A percentile compares a stretch with the other conserved stretches of the same genome.
Conservation (phyloP, 768 basidiomycete genomes). For the Clitopilus hobsonii region DNA sequence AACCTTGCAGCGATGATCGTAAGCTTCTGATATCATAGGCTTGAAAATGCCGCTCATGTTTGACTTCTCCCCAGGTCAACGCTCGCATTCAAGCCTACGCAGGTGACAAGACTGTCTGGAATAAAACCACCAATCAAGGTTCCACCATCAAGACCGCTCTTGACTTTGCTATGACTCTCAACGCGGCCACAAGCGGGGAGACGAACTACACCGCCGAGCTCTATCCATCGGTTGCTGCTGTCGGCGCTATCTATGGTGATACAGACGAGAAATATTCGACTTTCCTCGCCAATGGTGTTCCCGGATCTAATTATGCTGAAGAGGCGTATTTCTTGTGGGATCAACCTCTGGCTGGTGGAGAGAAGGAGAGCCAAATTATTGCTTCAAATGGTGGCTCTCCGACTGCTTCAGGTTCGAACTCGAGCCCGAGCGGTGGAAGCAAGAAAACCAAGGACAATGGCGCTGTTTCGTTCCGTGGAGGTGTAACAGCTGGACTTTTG, state of each 20-base stretch:
- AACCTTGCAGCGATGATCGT: slow-evolving; percentile 69
- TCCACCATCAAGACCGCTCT: slow-evolving; percentile 56
- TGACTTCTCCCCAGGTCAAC: slow-evolving; percentile 42
- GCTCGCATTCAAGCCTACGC: slow-evolving; percentile 47
- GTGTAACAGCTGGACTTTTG: background rate
- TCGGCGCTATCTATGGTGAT: slow-evolving; percentile 59
- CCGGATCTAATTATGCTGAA: slow-evolving; percentile 26
- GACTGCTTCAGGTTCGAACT: background rate
- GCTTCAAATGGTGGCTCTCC: too few species aligned
- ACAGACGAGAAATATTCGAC: slow-evolving; percentile 47
- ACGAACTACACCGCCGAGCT: slow-evolving; percentile 41
- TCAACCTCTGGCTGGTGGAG: slow-evolving; percentile 41
- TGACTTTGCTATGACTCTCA: slow-evolving; percentile 50
- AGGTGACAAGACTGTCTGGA: slow-evolving; percentile 45
- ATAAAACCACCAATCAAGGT: slow-evolving; percentile 40
- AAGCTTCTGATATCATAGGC: slow-evolving; percentile 15
- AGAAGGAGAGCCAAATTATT: background rate
- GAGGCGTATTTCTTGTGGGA: slow-evolving; percentile 52
- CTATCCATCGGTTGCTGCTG: slow-evolving; percentile 52
- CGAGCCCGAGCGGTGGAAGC: background rate
- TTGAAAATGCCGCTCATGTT: background rate
- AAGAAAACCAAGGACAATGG: background rate
- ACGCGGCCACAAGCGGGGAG: slow-evolving; percentile 25
- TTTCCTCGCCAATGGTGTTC: slow-evolving; percentile 35
- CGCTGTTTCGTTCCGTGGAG: background rate